Conservation (phyloP, 139 green algal genomes). For the Coccomyxa sp. region DNA sequence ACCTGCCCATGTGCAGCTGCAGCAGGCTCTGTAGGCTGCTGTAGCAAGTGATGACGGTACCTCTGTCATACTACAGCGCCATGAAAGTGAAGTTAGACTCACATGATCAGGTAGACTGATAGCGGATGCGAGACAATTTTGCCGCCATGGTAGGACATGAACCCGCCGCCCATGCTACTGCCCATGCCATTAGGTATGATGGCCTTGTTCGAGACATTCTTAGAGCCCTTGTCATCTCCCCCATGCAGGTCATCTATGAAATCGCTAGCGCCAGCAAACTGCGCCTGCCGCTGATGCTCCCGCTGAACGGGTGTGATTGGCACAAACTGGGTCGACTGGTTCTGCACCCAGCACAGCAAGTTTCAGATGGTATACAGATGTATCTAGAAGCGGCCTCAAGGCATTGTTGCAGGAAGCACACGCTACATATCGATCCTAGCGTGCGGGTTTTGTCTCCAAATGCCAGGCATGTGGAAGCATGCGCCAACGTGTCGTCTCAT, state of each 20-base stretch:
- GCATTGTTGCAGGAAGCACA: too few relatives aligned
- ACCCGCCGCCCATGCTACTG: background rate
- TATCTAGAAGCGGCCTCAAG: too few relatives aligned
- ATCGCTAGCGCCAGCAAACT: background rate
- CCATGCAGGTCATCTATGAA: background rate
- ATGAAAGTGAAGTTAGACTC: background rate
- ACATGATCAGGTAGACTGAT: background rate
- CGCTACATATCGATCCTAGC: background rate
- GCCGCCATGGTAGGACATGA: constrained; percentile 3
- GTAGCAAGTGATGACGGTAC: background rate
- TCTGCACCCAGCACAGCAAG: too few relatives aligned
- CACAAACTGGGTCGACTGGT: background rate
- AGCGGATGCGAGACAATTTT: background rate
- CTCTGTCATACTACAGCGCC: background rate
- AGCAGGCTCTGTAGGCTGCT: background rate
- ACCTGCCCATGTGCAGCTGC: background rate
- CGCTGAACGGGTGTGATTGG: background rate
- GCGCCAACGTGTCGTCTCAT: background rate
- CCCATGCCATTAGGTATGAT: background rate
- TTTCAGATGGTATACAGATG: too few relatives aligned
- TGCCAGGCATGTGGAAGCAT: background rate
- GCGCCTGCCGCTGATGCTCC: background rate
- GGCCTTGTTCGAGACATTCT: background rate
- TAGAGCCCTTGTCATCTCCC: background rate
- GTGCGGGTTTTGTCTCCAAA: background rate